Conservation (phyloP, 148 eudicot genomes). For the Heliosperma pusillum region DNA sequence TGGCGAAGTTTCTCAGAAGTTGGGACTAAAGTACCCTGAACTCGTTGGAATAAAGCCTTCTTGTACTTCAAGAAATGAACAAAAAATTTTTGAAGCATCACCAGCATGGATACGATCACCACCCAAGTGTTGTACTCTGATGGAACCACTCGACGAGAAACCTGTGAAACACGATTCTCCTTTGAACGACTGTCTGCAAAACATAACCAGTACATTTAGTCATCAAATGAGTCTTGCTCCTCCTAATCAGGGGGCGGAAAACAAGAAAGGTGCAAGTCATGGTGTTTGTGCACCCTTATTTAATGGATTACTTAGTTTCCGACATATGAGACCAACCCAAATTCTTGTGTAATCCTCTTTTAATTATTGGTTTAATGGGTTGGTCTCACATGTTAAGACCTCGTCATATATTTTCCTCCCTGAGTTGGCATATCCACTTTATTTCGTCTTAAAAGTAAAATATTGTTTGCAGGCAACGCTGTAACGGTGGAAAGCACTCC, state of each 20-base stretch:
- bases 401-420: neutral
- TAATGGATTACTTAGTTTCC: too few relatives aligned
- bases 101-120: constrained; percentile 87
- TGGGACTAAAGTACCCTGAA: constrained; percentile 54
- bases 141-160: constrained; percentile 71
- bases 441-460: neutral
- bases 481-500: constrained; percentile 60
- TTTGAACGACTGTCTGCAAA: constrained; percentile 24
- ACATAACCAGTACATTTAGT: constrained; percentile 25
- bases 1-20: constrained; percentile 33
- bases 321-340: neutral
- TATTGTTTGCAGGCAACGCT: constrained; percentile 25
- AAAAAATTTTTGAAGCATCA: constrained; percentile 50
- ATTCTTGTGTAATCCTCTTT: neutral
- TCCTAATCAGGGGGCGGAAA: constrained; percentile 15
- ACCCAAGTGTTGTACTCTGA: constrained; percentile 71
- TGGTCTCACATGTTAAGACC: neutral
- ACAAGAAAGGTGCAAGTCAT: constrained; percentile 17
- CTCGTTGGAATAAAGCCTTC: constrained; percentile 49
- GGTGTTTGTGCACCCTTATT: constrained; percentile 14
- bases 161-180: constrained; percentile 21
- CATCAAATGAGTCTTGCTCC: constrained; percentile 31
- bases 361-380: neutral
- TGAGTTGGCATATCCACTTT: too few relatives aligned
- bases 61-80: constrained; percentile 31